Conservation (phyloP, 345 rosid genomes). For the Eucalyptus regnans region DNA sequence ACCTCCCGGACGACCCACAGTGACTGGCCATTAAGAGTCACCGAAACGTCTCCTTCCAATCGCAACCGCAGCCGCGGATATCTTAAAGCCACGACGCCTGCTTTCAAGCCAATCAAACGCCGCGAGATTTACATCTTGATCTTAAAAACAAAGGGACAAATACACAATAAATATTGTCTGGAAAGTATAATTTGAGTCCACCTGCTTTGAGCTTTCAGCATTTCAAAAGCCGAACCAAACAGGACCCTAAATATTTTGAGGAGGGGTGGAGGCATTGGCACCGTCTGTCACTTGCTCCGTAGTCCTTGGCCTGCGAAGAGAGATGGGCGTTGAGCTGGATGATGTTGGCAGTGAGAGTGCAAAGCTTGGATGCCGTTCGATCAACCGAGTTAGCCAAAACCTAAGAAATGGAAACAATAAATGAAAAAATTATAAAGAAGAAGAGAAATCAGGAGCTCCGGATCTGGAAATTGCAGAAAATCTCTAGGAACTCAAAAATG, state of each 20-base stretch:
- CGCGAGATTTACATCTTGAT: neutral
- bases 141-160: neutral
- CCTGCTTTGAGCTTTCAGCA: too few species aligned
- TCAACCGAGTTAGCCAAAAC: neutral
- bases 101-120: neutral
- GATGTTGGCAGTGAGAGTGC: neutral
- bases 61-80: neutral
- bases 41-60: neutral
- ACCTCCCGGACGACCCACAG: neutral
- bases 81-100: neutral
- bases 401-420: neutral
- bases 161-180: rapidly evolving
- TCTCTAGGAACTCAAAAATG: neutral
- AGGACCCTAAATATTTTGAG: neutral
- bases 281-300: neutral
- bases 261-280: neutral
- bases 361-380: neutral
- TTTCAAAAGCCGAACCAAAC: too few species aligned
- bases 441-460: neutral
- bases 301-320: neutral
- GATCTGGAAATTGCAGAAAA: neutral
- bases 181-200: neutral
- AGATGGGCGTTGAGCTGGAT: neutral
- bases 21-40: neutral
- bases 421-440: neutral